These are phyloP conservation scores for Serendipita sp. DNA, from an alignment of 768 basidiomycete species.

Conservation along the genomic window DNA sequence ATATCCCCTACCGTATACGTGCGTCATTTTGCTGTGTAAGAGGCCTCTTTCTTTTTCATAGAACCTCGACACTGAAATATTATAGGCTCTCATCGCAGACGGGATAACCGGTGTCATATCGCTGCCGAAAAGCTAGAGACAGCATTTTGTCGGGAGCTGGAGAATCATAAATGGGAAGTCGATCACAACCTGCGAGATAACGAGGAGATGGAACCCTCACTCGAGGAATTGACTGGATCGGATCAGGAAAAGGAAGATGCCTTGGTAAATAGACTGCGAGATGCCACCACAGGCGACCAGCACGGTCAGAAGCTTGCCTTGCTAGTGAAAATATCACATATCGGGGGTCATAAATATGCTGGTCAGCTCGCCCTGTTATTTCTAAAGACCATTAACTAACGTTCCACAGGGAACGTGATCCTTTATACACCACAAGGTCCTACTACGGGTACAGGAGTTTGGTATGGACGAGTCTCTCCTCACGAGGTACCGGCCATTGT, in stretches of 20 bases:
- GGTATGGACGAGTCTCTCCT: constrained; percentile 89
- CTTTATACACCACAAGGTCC: constrained; percentile 66
- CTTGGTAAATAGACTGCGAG: constrained; percentile 31
- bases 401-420: neutral
- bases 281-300: constrained; percentile 30
- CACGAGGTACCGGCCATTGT: constrained; percentile 80
- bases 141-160: constrained; percentile 52
- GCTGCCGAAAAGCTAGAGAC: constrained; percentile 68
- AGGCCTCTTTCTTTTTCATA: constrained; percentile 12
- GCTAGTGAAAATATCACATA: constrained; percentile 75
- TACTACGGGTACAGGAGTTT: constrained; percentile 40
- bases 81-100: constrained; percentile 79
- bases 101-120: constrained; percentile 85
- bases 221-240: constrained; percentile 44
- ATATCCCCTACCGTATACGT: constrained; percentile 79
- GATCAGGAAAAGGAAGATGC: constrained; percentile 40
- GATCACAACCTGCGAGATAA: constrained; percentile 58
- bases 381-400: constrained; percentile 27
- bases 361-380: constrained; percentile 32
- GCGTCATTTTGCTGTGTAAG: constrained; percentile 79
- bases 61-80: neutral
- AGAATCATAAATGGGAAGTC: constrained; percentile 55
- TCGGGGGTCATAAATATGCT: constrained; percentile 86
- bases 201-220: constrained; percentile 31
- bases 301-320: constrained; percentile 49